These are phyloP conservation scores for Acer campestre DNA, from an alignment of 345 rosid species.

Conservation along the genomic window DNA sequence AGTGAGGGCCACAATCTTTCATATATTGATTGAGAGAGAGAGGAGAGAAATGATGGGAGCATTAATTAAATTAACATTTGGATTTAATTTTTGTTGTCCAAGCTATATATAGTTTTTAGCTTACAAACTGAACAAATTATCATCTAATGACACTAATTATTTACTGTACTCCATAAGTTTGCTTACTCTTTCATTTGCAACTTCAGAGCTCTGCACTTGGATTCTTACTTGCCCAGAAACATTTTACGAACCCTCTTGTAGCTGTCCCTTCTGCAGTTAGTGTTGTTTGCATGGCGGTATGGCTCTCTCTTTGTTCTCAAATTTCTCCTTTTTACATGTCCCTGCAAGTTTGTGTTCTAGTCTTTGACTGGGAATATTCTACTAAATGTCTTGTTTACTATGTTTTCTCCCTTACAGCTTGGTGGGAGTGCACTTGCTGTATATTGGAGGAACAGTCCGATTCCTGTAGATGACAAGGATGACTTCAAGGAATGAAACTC, in stretches of 20 bases:
- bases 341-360: neutral
- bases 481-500: constrained; percentile 74
- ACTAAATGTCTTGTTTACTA: neutral
- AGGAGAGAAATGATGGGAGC: too few relatives aligned
- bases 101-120: neutral
- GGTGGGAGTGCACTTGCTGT: constrained; percentile 97
- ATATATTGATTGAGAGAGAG: neutral
- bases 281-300: constrained; percentile 98
- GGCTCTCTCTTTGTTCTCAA: constrained; percentile 14
- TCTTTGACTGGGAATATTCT: neutral
- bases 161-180: neutral
- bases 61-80: neutral
- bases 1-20: neutral
- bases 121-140: neutral
- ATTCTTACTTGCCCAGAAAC: constrained; percentile 90
- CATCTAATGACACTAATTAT: neutral
- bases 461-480: constrained; percentile 78
- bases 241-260: constrained; percentile 91
- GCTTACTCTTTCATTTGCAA: constrained; percentile 8
- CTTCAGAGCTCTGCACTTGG: constrained; percentile 96
- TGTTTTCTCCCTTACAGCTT: constrained; percentile 48
- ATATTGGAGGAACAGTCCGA: constrained; percentile 85
- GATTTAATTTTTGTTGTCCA: neutral
- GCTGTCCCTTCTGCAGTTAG: constrained; percentile 99
- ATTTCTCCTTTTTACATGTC: neutral